A percentile compares a stretch with the other conserved stretches of the same genome.
These are phyloP conservation scores for Dictyostelium purpureum DNA, from an alignment of 78 protist species.

Conservation along the genomic window DNA sequence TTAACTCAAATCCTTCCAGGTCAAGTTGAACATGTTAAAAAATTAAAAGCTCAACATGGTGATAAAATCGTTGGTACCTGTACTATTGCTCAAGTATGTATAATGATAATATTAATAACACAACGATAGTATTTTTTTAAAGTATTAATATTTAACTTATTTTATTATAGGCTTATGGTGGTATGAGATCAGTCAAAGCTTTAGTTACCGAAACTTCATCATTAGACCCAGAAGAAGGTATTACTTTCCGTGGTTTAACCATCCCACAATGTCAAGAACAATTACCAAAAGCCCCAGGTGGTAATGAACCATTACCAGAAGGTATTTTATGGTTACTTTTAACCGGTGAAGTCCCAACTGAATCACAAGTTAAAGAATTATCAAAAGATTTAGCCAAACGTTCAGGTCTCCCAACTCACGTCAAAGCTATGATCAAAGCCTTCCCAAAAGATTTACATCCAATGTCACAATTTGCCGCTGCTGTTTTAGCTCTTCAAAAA, in stretches of 20 bases:
- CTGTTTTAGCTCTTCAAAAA: conserved; percentile 88
- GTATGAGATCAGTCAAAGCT: conserved; percentile 96
- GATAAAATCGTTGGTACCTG: conserved; percentile 83
- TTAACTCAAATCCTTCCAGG: conserved; percentile 86
- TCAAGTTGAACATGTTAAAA: conserved; percentile 84
- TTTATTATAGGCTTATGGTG: conserved; percentile 92
- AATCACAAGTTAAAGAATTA: conserved; percentile 81
- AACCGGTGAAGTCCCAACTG: conserved; percentile 97
- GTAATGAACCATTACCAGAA: conserved; percentile 97
- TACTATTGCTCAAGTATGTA: conserved; percentile 86
- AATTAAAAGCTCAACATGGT: conserved; percentile 82
- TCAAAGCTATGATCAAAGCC: conserved; percentile 80
- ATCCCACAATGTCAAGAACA: conserved; percentile 92
- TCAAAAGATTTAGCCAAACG: conserved; percentile 82
- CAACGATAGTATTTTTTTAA: neutral
- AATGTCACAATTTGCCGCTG: conserved; percentile 94
- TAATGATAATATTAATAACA: neutral
- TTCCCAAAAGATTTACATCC: conserved; percentile 96
- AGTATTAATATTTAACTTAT: neutral
- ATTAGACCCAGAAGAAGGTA: conserved; percentile 96
- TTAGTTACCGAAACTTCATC: conserved; percentile 95
- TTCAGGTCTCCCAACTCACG: conserved; percentile 84
- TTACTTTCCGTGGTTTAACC: conserved; percentile 94
- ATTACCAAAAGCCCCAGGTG: conserved; percentile 94
- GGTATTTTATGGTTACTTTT: conserved; percentile 95